A percentile compares a stretch with the other conserved stretches of the same genome.
Evolutionary conservation across 1,284 basidiomycete species (phyloP).

Genomic region (Cutaneotrichosporon curvatum): DNA sequence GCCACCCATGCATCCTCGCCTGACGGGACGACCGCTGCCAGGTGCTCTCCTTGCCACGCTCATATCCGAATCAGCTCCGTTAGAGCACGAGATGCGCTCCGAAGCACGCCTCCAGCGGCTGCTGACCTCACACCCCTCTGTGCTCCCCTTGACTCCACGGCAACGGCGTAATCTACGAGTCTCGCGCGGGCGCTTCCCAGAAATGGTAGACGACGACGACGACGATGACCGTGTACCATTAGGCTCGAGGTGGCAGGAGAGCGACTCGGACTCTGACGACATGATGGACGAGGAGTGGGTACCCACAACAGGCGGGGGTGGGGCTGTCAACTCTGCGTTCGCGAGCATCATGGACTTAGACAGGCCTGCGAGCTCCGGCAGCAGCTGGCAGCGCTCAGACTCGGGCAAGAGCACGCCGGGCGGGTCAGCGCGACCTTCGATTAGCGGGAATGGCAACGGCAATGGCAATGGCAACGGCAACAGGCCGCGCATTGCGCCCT

Average conservation of each 20-base stretch:
- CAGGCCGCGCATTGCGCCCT: conserved; percentile 1
- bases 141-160: conserved; percentile 36
- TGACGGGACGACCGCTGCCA: conserved; percentile 33
- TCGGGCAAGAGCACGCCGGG: conserved; percentile 16
- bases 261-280: conserved; percentile 35
- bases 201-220: conserved; percentile 41
- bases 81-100: conserved; percentile 43
- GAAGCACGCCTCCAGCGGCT: conserved; percentile 40
- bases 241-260: conserved; percentile 10
- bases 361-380: conserved; percentile 19
- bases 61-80: conserved; percentile 36
- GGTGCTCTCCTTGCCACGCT: conserved; percentile 39
- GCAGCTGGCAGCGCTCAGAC: conserved; percentile 5
- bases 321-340: conserved; percentile 39
- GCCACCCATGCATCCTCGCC: not conserved
- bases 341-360: conserved; percentile 44
- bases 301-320: conserved; percentile 6
- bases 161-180: conserved; percentile 23
- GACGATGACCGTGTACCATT: conserved; percentile 28
- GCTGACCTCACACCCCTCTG: conserved; percentile 33
- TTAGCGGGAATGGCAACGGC: not conserved
- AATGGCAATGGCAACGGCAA: not conserved
- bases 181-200: conserved; percentile 39
- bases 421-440: not conserved
- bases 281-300: conserved; percentile 26